Percentiles rank a stretch among this genome's conserved stretches.
These are phyloP conservation scores for Aspergillus homomorphus DNA, from an alignment of 495 filamentous ascomycete genomes.

Conservation along the genomic window DNA sequence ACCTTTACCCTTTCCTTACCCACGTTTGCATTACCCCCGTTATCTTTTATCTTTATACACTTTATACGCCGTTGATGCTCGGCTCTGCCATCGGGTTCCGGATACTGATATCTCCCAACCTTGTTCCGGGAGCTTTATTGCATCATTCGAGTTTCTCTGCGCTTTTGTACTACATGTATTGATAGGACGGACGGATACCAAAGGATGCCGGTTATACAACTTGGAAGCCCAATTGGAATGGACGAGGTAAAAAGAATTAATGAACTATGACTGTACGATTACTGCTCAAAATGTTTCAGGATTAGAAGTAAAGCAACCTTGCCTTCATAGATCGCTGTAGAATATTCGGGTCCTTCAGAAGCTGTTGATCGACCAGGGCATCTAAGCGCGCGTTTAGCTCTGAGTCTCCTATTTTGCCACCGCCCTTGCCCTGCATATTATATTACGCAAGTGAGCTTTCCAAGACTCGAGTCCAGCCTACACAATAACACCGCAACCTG, in stretches of 20 bases:
- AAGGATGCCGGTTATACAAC: constrained; percentile 19
- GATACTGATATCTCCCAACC: not conserved
- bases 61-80: not conserved
- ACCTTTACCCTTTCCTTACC: not conserved
- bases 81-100: not conserved
- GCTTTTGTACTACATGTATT: constrained; percentile 39
- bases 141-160: constrained; percentile 15
- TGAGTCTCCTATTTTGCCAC: constrained; percentile 14
- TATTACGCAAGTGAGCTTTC: not conserved
- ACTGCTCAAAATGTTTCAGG: constrained; percentile 18
- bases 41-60: not conserved
- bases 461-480: too few species aligned
- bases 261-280: constrained; percentile 41
- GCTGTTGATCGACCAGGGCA: not conserved
- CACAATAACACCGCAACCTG: too few species aligned
- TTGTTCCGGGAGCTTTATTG: constrained; percentile 8
- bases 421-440: not conserved
- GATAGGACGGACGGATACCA: constrained; percentile 34
- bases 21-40: not conserved
- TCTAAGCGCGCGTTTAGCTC: constrained; percentile 21
- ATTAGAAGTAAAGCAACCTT: constrained; percentile 4
- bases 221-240: constrained; percentile 24
- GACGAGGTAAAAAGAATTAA: constrained; percentile 24
- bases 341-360: too few species aligned
- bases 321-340: not conserved